Percentiles rank a stretch among this genome's conserved stretches.
Evolutionary conservation across 1,139 yeast species (phyloP).

Genomic region (Williopsis jadinii): DNA sequence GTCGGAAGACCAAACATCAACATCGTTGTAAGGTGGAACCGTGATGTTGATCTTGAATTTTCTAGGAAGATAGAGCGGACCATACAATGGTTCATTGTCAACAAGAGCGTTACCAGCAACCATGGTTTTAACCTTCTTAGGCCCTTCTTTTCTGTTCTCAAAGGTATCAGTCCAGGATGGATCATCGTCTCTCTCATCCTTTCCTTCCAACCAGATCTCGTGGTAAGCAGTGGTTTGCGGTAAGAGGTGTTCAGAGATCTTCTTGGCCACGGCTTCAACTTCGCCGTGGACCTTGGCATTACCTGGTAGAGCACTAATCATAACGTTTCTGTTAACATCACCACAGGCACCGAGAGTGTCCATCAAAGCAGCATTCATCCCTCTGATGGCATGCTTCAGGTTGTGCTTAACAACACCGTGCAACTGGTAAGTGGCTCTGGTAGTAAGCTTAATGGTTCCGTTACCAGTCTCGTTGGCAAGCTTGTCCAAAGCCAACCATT

Average conservation of each 20-base stretch:
- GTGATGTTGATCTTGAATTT: conserved; percentile 93
- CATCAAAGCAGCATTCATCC: conserved; percentile 83
- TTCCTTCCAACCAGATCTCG: conserved; percentile 92
- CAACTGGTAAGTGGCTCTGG: conserved; percentile 95
- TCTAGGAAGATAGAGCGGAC: conserved; percentile 86
- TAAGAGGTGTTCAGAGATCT: conserved; percentile 73
- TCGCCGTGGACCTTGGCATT: conserved; percentile 79
- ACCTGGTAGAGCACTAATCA: conserved; percentile 81
- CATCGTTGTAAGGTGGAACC: conserved; percentile 95
- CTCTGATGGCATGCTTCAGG: conserved; percentile 86
- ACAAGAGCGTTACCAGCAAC: conserved; percentile 85
- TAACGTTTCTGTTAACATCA: conserved; percentile 95
- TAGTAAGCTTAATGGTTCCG: conserved; percentile 89
- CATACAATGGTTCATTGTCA: conserved; percentile 83
- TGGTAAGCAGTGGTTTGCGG: conserved; percentile 95
- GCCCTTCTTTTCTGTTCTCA: conserved; percentile 71
- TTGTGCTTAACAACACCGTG: conserved; percentile 93
- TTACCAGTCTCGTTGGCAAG: conserved; percentile 82
- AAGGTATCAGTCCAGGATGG: conserved; percentile 64
- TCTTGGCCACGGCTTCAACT: conserved; percentile 54
- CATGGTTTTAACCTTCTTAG: conserved; percentile 69
- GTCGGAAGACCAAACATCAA: conserved; percentile 94
- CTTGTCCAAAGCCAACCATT: conserved; percentile 82
- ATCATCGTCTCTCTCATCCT: conserved; percentile 63
- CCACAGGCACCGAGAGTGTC: conserved; percentile 98